phyloP scores from a whole-genome alignment of 2,329 filamentous ascomycete species.

The Zalaria obscura region DNA sequence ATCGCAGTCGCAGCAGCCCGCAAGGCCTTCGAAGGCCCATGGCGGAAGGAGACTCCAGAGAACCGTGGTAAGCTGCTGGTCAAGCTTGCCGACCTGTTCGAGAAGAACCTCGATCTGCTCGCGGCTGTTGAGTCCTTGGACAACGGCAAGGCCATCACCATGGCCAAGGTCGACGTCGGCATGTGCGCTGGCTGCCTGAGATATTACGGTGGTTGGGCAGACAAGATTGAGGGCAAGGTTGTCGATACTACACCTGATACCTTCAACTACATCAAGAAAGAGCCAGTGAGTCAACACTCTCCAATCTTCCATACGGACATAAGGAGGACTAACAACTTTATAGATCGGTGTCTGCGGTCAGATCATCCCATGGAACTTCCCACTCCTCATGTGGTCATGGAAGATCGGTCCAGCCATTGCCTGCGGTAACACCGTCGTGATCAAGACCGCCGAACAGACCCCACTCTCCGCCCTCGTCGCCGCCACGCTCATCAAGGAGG shows the following conservation, averaged over 20 bases:
- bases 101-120: constrained; percentile 63
- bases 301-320: background rate
- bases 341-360: constrained; percentile 67
- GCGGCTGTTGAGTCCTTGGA: constrained; percentile 76
- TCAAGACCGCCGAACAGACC: constrained; percentile 68
- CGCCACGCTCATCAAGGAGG: constrained; percentile 54
- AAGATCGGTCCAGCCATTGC: constrained; percentile 66
- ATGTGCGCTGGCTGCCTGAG: constrained; percentile 57
- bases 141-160: constrained; percentile 68
- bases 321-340: background rate
- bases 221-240: constrained; percentile 83
- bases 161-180: constrained; percentile 63
- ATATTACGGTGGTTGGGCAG: constrained; percentile 83
- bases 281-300: constrained; percentile 41
- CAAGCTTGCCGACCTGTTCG: constrained; percentile 67
- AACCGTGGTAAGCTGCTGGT: constrained; percentile 54
- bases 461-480: constrained; percentile 56
- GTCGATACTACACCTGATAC: constrained; percentile 64
- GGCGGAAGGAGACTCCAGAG: constrained; percentile 57
- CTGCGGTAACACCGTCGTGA: constrained; percentile 56
- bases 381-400: constrained; percentile 68
- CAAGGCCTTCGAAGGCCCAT: constrained; percentile 61
- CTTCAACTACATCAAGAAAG: constrained; percentile 70
- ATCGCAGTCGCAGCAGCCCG: constrained; percentile 74
- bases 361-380: constrained; percentile 86